Evolutionary conservation across 768 basidiomycete species (phyloP), one percentile per base, ranked within the genome.

Genomic region (Russula virescens): DNA sequence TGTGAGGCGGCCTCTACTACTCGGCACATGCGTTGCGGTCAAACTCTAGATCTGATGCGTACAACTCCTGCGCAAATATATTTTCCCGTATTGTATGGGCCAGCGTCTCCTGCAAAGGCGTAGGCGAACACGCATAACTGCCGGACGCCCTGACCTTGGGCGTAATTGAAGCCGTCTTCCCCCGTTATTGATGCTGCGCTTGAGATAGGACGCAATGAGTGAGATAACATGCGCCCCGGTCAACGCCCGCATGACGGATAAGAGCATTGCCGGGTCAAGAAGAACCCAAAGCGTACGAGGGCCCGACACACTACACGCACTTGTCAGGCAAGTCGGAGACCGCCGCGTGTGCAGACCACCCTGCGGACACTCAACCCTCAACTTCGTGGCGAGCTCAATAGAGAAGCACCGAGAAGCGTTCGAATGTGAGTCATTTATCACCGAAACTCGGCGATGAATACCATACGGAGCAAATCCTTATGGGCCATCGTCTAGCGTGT

Each of bases 31-130:
- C 23, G 52, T 40, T 13, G 26, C 5, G 6, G 26, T 45, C 54
- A 28, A 58, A 49, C 57, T 40, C 25, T 49, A 58, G 48, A 58
- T 58, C 38, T 47, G 34, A 58, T 25, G 21, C 10, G 42, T 57
- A 18, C 28, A n/a, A 19, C 31, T 21, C 10, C 11, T 5, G 34
- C 10, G 8, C 10, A n/a, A 35, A 35, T 21, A 46, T 8, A 5
- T 18, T 34, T n/a, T 34, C 46, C 23, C 14, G n/a, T 14, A 47
- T 57, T 38, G 54, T 25, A 43, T 40, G 26, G 18, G 26, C 42
- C 19, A 28, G 54, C 18, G 38, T 43, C 40, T 43, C 55, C 23
- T 16, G 31, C 42, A 6, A 14, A 19, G 16, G 23, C 8, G 55
- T 42, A 6, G 31, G 28, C n/a, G 35, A 34, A 56, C 31, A 23